A percentile compares a stretch with the other conserved stretches of the same genome.
Conservation (phyloP, 371 early-diverging fungal genomes). For the Mucor indicus region DNA sequence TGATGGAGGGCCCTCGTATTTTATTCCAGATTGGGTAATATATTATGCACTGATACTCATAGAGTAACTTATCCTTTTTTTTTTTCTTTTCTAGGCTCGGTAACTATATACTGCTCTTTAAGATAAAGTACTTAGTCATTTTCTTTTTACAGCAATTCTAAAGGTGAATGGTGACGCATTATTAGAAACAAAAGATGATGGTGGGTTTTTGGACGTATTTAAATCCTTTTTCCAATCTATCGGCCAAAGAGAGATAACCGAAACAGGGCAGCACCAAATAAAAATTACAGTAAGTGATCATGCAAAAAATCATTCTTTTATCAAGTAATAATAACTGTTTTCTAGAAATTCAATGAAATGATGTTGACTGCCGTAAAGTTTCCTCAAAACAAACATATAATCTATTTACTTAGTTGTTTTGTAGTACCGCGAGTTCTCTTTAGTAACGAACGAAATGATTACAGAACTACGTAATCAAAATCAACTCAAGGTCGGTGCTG, state of each 20-base stretch:
- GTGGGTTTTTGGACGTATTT: conserved; percentile 79
- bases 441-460: conserved; percentile 75
- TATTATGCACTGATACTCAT: too few species aligned
- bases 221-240: conserved; percentile 73
- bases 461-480: conserved; percentile 81
- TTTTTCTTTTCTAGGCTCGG: too few species aligned
- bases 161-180: conserved; percentile 90
- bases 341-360: conserved; percentile 83
- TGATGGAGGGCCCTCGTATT: conserved; percentile 91
- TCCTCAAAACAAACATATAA: too few species aligned
- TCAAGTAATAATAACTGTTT: neutral
- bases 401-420: too few species aligned
- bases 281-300: too few species aligned
- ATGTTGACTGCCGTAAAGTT: conserved; percentile 73
- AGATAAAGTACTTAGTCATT: too few species aligned
- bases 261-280: conserved; percentile 45
- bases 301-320: too few species aligned
- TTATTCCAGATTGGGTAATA: conserved; percentile 88
- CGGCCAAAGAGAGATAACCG: conserved; percentile 63
- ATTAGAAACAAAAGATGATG: conserved; percentile 84
- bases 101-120: too few species aligned
- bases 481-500: conserved; percentile 91
- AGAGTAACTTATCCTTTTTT: too few species aligned
- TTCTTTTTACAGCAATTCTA: conserved; percentile 77
- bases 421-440: conserved; percentile 85